phyloP scores from a whole-genome alignment of 768 basidiomycete species.

The Nidula microcarpa region DNA sequence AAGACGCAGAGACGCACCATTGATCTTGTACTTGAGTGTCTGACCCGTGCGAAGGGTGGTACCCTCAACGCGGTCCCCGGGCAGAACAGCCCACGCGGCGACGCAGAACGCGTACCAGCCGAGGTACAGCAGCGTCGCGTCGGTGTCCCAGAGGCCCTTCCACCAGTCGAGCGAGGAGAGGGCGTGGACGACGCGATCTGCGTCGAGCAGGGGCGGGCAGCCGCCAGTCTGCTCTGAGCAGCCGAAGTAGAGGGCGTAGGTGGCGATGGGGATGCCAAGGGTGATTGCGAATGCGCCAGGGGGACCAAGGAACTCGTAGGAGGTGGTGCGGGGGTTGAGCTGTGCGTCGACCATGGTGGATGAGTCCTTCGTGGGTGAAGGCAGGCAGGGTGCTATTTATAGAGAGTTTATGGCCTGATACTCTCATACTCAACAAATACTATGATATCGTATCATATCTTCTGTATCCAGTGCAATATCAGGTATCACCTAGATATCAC shows the following conservation, averaged over 20 bases:
- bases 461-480: too few relatives aligned
- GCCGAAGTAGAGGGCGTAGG: constrained; percentile 74
- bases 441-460: too few relatives aligned
- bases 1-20: constrained; percentile 54
- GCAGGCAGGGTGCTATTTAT: too few relatives aligned
- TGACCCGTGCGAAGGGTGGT: constrained; percentile 69
- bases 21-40: constrained; percentile 87
- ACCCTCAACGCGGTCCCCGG: constrained; percentile 70
- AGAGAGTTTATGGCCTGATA: too few relatives aligned
- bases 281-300: constrained; percentile 72
- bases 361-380: too few relatives aligned
- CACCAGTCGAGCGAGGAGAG: constrained; percentile 58
- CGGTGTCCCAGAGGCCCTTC: constrained; percentile 76
- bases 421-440: too few relatives aligned
- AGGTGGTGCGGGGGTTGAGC: constrained; percentile 67
- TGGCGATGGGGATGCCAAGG: constrained; percentile 63
- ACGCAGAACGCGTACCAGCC: constrained; percentile 92
- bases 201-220: constrained; percentile 58
- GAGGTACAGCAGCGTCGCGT: constrained; percentile 73
- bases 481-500: too few relatives aligned
- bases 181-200: constrained; percentile 40
- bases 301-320: constrained; percentile 83
- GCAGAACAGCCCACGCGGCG: constrained; percentile 76
- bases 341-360: constrained; percentile 21
- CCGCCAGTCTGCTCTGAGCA: constrained; percentile 71